A percentile compares a stretch with the other conserved stretches of the same genome.
These are phyloP conservation scores for Apiospora koreana DNA, from an alignment of 2,329 filamentous ascomycete species.

Conservation along the genomic window DNA sequence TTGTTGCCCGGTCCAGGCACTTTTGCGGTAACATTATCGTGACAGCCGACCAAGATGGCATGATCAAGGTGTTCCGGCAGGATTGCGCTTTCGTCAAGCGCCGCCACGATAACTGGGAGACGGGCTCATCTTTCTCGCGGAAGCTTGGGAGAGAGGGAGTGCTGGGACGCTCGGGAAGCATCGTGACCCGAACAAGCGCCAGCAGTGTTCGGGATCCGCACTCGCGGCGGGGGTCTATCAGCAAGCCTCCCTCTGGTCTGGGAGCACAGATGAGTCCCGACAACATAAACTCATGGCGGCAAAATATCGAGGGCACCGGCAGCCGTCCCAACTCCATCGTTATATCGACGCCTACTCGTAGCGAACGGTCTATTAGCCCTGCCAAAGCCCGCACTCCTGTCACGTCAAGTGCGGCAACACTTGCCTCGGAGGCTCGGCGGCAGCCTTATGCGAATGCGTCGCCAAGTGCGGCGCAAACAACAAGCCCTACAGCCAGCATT, in stretches of 20 bases:
- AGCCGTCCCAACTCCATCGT: slow-evolving; percentile 38
- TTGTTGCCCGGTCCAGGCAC: slow-evolving; percentile 75
- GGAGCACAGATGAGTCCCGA: slow-evolving; percentile 55
- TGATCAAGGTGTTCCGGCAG: slow-evolving; percentile 93
- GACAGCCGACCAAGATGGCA: slow-evolving; percentile 83
- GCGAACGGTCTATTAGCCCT: slow-evolving; percentile 58
- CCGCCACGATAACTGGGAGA: slow-evolving; percentile 75
- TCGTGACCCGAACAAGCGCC: slow-evolving; percentile 54
- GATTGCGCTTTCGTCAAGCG: slow-evolving; percentile 87
- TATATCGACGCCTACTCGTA: slow-evolving; percentile 39
- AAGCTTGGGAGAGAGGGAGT: slow-evolving; percentile 63
- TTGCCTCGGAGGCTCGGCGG: slow-evolving; percentile 48
- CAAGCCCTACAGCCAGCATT: slow-evolving; percentile 25
- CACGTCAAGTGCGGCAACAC: slow-evolving; percentile 38
- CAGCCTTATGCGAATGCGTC: slow-evolving; percentile 38
- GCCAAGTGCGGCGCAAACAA: background rate
- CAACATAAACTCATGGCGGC: slow-evolving; percentile 85
- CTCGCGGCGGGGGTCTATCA: slow-evolving; percentile 57
- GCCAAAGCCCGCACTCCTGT: slow-evolving; percentile 43
- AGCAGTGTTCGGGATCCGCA: slow-evolving; percentile 45
- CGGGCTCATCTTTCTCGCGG: slow-evolving; percentile 73
- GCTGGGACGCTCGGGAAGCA: slow-evolving; percentile 56
- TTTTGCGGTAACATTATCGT: slow-evolving; percentile 86
- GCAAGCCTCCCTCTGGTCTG: slow-evolving; percentile 32
- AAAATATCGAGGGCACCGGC: slow-evolving; percentile 53